Evolutionary conservation across 306 rosid genomes (phyloP), one percentile per base, ranked within the genome.

Genomic region (Inga oerstediana): DNA sequence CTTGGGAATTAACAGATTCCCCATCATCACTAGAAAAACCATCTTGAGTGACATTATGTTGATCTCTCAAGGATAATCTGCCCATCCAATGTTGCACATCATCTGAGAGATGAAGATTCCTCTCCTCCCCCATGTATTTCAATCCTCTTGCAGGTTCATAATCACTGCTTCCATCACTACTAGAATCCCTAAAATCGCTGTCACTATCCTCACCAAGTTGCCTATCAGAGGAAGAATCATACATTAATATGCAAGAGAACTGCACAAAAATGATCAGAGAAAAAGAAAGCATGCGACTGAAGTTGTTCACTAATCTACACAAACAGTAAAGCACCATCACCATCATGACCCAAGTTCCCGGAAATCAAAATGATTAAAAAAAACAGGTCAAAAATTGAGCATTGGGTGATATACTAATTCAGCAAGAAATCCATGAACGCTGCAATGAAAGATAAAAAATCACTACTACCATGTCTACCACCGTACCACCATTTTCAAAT

Each of bases 101-200:
- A 75, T 81, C 79, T 2, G 84, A 81, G 76, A 88, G 67, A 75
- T 59, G 91, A 80, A 74, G 84, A 84, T 76, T 85, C 78, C 84
- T 80, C 75, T 88, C 93, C 66, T 89, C 91, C 79, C 85, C 84
- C 80, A 39, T 8, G 72, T 82, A 85, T 49, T 88, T 91, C 75
- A 77, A 74, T 84, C 85, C 82, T 80, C 89, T 85, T 72, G 83
- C 90, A 45, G 90, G 85, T 79, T 95, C 98, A 81, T 85, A 84
- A 75, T 93, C 98, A 89, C 94, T 86, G 86, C 98, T 91, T 75
- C 91, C 93, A 67, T 95, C 98, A 84, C 98, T 95, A 81, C 97
- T 89, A 66, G 98, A 92, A 85, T 93, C 98, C 86, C 94, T 84
- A 76, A 86, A 93, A 75, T 95, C 98, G 56, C 94, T 89, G 79